phyloP scores from a whole-genome alignment of 148 eudicot genomes.

The Rhododendron simsii region DNA sequence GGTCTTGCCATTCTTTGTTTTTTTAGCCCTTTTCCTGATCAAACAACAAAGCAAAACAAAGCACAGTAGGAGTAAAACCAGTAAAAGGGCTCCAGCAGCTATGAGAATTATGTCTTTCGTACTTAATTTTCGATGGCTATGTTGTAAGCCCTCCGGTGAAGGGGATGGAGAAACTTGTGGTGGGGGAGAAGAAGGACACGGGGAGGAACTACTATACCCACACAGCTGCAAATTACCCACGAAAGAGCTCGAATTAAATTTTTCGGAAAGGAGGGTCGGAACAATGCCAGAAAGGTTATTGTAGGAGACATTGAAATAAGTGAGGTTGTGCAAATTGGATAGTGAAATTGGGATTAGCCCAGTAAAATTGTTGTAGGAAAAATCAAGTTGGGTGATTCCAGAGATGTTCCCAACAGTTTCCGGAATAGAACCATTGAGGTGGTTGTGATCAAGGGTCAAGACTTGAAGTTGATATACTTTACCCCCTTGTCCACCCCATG shows the following conservation, averaged over 20 bases:
- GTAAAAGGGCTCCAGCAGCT: slow-evolving; percentile 54
- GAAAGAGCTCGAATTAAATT: slow-evolving; percentile 43
- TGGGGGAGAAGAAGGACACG: slow-evolving; percentile 47
- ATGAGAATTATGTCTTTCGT: slow-evolving; percentile 64
- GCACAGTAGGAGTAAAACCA: slow-evolving; percentile 47
- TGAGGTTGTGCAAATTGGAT: slow-evolving; percentile 39
- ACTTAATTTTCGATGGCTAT: slow-evolving; percentile 26
- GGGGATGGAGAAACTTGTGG: slow-evolving; percentile 34
- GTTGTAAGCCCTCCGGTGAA: slow-evolving; percentile 12
- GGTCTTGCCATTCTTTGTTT: slow-evolving; percentile 18
- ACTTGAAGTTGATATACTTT: slow-evolving; percentile 29
- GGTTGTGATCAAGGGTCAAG: slow-evolving; percentile 54
- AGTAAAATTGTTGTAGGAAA: slow-evolving; percentile 47
- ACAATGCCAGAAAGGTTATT: slow-evolving; percentile 51
- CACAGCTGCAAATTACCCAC: slow-evolving; percentile 52
- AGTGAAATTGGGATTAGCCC: slow-evolving; percentile 46
- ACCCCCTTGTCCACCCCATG: slow-evolving; percentile 34
- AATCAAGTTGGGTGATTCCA: slow-evolving; percentile 34
- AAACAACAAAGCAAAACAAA: slow-evolving; percentile 60
- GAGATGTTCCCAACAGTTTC: slow-evolving; percentile 29
- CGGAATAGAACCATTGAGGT: slow-evolving; percentile 42
- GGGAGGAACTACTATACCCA: slow-evolving; percentile 55
- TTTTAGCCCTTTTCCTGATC: slow-evolving; percentile 50
- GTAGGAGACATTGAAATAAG: slow-evolving; percentile 55
- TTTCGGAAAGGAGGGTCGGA: slow-evolving; percentile 33